These are phyloP conservation scores for Multifurca ochricompacta DNA, from an alignment of 768 basidiomycete genomes.

Conservation along the genomic window DNA sequence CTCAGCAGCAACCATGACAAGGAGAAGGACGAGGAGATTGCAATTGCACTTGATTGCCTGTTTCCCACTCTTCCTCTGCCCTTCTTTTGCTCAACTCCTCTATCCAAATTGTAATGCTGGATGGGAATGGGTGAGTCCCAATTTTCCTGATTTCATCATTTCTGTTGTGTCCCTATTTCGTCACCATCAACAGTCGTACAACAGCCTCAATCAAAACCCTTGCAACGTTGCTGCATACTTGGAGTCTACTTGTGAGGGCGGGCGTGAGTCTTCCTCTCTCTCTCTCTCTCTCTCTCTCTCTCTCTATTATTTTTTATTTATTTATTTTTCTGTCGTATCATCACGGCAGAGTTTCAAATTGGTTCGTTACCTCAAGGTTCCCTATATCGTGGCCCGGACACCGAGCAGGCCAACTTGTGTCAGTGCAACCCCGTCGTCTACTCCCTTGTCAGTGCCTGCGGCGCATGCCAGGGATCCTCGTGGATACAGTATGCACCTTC, in stretches of 20 bases:
- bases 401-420: neutral
- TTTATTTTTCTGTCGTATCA: neutral
- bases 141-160: neutral
- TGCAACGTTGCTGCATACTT: slow-evolving; percentile 3
- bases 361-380: neutral
- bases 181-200: neutral
- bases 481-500: slow-evolving; percentile 3
- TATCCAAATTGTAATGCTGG: slow-evolving; percentile 8
- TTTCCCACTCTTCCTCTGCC: neutral
- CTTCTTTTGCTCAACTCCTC: neutral
- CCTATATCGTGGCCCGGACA: neutral
- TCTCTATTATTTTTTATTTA: neutral
- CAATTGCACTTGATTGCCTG: neutral
- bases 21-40: neutral
- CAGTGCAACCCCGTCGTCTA: slow-evolving; percentile 1
- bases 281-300: too few species aligned
- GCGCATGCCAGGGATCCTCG: neutral
- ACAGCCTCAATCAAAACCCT: slow-evolving; percentile 3
- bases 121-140: slow-evolving; percentile 3
- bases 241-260: neutral
- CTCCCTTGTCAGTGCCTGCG: slow-evolving; percentile 7
- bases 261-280: neutral
- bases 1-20: neutral
- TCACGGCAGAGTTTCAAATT: neutral
- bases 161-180: neutral